Percentiles rank a stretch among this genome's conserved stretches.
phyloP scores from a whole-genome alignment of 192 early-diverging fungal genomes.

The Paraglomus brasilianum region DNA sequence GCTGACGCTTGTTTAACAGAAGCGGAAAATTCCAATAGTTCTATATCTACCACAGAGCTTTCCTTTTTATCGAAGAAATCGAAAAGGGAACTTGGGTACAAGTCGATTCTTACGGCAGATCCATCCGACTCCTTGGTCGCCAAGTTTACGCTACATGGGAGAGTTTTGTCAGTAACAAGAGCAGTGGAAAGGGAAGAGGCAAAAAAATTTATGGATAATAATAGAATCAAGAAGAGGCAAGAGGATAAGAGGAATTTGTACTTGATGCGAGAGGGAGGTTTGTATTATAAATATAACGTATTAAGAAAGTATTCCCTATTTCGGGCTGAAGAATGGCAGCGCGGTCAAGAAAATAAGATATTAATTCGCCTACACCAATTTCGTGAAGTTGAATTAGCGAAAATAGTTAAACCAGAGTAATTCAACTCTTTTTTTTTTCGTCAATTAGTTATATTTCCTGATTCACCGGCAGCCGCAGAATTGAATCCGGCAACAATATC shows the following conservation, averaged over 20 bases:
- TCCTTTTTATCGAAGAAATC: conserved; percentile 41
- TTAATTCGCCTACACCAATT: not conserved
- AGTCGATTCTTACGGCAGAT: conserved; percentile 66
- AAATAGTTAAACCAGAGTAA: not conserved
- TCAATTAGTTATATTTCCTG: conserved; percentile 71
- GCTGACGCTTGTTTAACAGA: conserved; percentile 75
- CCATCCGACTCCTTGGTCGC: conserved; percentile 44
- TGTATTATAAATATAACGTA: not conserved
- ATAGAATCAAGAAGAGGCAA: conserved; percentile 57
- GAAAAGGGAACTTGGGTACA: conserved; percentile 52
- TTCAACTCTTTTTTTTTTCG: not conserved
- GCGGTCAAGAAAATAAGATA: too few species aligned
- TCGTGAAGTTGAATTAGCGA: not conserved
- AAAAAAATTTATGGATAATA: conserved; percentile 55
- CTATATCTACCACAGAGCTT: conserved; percentile 35
- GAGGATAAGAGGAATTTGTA: conserved; percentile 87
- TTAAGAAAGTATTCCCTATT: too few species aligned
- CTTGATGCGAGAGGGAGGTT: conserved; percentile 81
- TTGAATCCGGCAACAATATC: conserved; percentile 71
- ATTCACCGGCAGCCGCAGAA: conserved; percentile 70
- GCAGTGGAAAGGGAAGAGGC: conserved; percentile 79
- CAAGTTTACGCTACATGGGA: conserved; percentile 75
- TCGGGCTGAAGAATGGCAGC: too few species aligned
- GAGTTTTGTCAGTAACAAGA: conserved; percentile 75
- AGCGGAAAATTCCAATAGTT: conserved; percentile 59